phyloP scores from a whole-genome alignment of 139 green algal genomes.

The Chlorella sp. region DNA sequence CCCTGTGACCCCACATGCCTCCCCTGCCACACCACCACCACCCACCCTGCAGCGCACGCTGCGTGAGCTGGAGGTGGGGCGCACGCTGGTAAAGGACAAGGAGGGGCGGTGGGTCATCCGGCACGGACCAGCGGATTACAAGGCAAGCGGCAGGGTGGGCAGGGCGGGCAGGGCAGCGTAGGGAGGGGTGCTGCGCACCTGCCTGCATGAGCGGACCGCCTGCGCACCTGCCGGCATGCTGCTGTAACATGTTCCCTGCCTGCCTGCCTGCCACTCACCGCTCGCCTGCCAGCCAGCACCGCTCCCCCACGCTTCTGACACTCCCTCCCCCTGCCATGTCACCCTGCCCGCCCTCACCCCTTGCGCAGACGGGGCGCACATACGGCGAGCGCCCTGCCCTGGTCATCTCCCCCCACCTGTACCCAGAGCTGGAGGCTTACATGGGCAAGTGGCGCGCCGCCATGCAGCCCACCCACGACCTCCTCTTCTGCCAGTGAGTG shows the following conservation, averaged over 20 bases:
- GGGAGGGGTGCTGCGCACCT: neutral
- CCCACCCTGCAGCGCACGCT: constrained; percentile 68
- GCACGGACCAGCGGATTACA: constrained; percentile 72
- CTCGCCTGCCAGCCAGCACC: neutral
- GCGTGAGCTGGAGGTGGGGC: constrained; percentile 73
- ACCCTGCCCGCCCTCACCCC: neutral
- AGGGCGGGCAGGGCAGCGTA: neutral
- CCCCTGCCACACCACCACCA: neutral
- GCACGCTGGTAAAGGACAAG: constrained; percentile 66
- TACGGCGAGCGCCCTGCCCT: constrained; percentile 76
- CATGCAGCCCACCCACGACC: constrained; percentile 53
- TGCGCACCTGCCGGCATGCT: neutral
- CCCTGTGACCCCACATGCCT: too few species aligned
- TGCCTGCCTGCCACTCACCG: neutral
- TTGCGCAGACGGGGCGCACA: constrained; percentile 15
- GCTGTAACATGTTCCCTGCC: neutral
- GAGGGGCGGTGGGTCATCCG: constrained; percentile 62
- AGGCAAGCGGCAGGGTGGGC: constrained; percentile 40
- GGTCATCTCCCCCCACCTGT: constrained; percentile 59
- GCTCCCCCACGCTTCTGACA: neutral
- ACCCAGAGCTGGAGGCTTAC: constrained; percentile 72
- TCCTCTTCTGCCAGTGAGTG: constrained; percentile 55
- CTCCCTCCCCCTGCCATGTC: neutral
- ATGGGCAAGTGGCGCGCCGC: constrained; percentile 55
- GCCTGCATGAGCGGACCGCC: neutral